Conservation (phyloP, 2,329 filamentous ascomycete species). For the Aureobasidium pullulans region DNA sequence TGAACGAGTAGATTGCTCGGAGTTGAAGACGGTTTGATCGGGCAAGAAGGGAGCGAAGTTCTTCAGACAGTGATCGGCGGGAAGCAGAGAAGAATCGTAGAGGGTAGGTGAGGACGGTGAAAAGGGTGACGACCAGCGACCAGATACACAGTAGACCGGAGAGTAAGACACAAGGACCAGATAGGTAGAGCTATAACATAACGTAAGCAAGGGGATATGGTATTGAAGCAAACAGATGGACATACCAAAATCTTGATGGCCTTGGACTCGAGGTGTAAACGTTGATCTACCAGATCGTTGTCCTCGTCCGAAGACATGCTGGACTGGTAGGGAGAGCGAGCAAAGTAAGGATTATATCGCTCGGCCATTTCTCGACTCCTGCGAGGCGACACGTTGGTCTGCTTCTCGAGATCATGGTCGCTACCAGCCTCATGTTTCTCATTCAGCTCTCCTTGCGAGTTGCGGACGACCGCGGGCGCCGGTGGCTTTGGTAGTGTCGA, state of each 20-base stretch:
- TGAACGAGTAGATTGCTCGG: conserved; percentile 39
- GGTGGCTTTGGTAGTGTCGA: conserved; percentile 7
- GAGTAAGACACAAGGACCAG: conserved; percentile 46
- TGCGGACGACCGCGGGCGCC: background rate
- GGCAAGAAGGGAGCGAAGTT: conserved; percentile 45
- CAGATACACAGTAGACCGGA: conserved; percentile 48
- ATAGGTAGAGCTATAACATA: conserved; percentile 41
- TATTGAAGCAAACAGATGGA: background rate
- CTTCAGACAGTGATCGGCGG: conserved; percentile 41
- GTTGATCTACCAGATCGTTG: conserved; percentile 31
- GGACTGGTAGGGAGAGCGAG: background rate
- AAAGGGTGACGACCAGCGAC: conserved; percentile 44
- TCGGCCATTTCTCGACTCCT: background rate
- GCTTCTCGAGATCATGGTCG: conserved; percentile 1
- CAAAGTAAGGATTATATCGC: conserved; percentile 1
- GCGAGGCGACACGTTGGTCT: background rate
- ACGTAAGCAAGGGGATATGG: conserved; percentile 14
- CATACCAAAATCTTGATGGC: conserved; percentile 38
- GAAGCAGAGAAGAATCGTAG: conserved; percentile 42
- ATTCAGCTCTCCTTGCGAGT: background rate
- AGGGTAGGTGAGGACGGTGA: conserved; percentile 45
- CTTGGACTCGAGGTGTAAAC: conserved; percentile 35
- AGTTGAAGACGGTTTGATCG: conserved; percentile 48
- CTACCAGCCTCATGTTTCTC: background rate
- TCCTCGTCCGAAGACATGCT: conserved; percentile 20